phyloP scores from a whole-genome alignment of 371 early-diverging fungal species.

The Neoconidiobolus thromboides region DNA sequence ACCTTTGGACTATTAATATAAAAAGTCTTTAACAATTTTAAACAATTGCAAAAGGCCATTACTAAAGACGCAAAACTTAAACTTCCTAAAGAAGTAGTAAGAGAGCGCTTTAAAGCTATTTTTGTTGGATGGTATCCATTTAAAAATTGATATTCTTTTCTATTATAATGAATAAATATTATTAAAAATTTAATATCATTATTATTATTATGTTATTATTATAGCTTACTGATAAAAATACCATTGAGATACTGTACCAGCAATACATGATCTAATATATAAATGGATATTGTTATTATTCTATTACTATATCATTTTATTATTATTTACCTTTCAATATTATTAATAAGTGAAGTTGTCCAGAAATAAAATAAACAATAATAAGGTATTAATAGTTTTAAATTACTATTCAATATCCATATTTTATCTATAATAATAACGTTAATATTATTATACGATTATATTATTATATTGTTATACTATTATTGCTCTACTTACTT shows the following conservation, averaged over 20 bases:
- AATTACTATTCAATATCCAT: neutral
- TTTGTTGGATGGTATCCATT: neutral
- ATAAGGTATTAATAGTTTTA: neutral
- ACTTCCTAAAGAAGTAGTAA: slow-evolving; percentile 1
- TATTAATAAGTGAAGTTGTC: slow-evolving; percentile 1
- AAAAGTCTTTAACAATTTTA: neutral
- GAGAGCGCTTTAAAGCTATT: neutral
- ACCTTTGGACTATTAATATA: neutral
- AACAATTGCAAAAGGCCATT: neutral
- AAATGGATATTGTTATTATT: neutral
- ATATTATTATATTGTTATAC: too few species aligned
- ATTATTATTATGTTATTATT: neutral
- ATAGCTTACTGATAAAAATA: slow-evolving; percentile 2
- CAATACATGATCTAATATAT: neutral
- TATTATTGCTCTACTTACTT: too few species aligned
- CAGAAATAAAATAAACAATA: neutral
- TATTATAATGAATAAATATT: neutral
- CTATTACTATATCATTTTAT: neutral
- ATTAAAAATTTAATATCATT: too few species aligned
- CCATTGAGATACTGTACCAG: slow-evolving; percentile 6
- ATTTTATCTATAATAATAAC: neutral
- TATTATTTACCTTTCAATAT: slow-evolving; percentile 1
- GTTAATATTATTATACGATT: too few species aligned
- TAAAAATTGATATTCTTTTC: neutral
- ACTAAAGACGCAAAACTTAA: neutral